phyloP scores from a whole-genome alignment of 2,329 filamentous ascomycete species.

The Penicillium freii region DNA sequence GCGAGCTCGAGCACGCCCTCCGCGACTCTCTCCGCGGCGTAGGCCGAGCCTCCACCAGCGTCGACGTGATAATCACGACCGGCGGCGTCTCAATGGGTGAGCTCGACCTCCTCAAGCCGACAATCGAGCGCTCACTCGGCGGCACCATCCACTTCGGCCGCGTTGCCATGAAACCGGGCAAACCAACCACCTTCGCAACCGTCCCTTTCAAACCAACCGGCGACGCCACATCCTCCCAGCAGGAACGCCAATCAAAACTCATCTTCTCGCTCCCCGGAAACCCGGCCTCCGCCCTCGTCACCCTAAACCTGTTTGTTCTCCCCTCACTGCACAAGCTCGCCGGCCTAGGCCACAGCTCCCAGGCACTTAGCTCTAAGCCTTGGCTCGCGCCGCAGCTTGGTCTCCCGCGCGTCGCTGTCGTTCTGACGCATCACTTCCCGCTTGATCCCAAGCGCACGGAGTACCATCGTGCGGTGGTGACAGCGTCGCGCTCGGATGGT shows the following conservation, averaged over 20 bases:
- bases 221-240: conserved; percentile 44
- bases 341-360: conserved; percentile 53
- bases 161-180: conserved; percentile 96
- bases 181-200: conserved; percentile 95
- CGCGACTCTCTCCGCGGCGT: conserved; percentile 66
- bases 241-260: conserved; percentile 61
- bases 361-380: conserved; percentile 14
- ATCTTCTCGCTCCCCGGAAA: conserved; percentile 94
- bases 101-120: conserved; percentile 92
- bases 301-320: conserved; percentile 89
- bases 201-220: conserved; percentile 60
- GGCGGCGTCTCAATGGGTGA: conserved; percentile 98
- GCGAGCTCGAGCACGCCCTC: conserved; percentile 72
- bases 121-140: conserved; percentile 82
- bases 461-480: conserved; percentile 82
- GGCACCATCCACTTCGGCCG: conserved; percentile 95
- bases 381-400: conserved; percentile 59
- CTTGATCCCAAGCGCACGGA: conserved; percentile 77
- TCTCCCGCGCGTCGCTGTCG: conserved; percentile 69
- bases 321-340: conserved; percentile 76
- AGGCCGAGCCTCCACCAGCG: conserved; percentile 44
- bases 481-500: conserved; percentile 62
- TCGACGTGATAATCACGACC: conserved; percentile 84
- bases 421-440: conserved; percentile 67
- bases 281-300: conserved; percentile 87